A percentile compares a stretch with the other conserved stretches of the same genome.
Conservation (phyloP, 2,329 filamentous ascomycete genomes). For the Microcyclosporella mali region DNA sequence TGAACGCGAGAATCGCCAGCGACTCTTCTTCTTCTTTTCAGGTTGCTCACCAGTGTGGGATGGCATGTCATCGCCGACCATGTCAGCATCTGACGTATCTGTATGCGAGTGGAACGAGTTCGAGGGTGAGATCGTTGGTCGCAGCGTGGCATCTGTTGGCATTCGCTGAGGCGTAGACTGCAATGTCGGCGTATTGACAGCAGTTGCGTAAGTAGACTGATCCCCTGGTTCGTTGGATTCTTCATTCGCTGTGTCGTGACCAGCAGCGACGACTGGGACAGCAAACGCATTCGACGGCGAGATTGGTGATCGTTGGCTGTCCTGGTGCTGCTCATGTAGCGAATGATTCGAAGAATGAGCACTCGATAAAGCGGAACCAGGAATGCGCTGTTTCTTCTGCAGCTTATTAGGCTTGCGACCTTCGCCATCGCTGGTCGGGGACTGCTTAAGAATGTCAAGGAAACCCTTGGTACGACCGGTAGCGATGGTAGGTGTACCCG, state of each 20-base stretch:
- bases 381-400: conserved; percentile 78
- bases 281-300: conserved; percentile 1
- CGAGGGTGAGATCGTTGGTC: conserved; percentile 65
- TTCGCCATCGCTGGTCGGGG: conserved; percentile 50
- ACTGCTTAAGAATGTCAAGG: conserved; percentile 64
- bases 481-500: conserved; percentile 23
- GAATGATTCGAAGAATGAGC: conserved; percentile 68
- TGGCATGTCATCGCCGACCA: conserved; percentile 54
- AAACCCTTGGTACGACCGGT: conserved; percentile 37
- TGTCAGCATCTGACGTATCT: conserved; percentile 75
- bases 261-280: not conserved
- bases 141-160: conserved; percentile 55
- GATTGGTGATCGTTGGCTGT: not conserved
- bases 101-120: conserved; percentile 73
- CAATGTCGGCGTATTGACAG: conserved; percentile 39
- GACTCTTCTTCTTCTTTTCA: conserved; percentile 62
- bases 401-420: conserved; percentile 77
- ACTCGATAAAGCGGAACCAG: conserved; percentile 72
- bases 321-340: conserved; percentile 13
- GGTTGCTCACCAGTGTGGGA: conserved; percentile 14
- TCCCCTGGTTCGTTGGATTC: conserved; percentile 11
- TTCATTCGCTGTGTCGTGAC: not conserved
- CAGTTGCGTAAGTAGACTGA: conserved; percentile 40
- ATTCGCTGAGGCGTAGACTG: conserved; percentile 72
- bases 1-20: conserved; percentile 60